Conservation (phyloP, 371 early-diverging fungal genomes). For the Mycotypha africana region DNA sequence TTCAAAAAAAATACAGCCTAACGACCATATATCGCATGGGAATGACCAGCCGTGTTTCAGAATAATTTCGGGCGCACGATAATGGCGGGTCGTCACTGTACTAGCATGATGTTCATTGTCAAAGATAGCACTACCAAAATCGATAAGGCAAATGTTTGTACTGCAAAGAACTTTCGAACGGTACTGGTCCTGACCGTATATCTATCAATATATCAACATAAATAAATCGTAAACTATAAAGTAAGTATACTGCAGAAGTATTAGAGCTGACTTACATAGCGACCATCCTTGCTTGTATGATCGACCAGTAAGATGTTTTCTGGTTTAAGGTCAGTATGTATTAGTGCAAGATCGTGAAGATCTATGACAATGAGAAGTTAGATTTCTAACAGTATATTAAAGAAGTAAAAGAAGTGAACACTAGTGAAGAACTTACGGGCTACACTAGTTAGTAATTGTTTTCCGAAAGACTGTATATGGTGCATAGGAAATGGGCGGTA, state of each 20-base stretch:
- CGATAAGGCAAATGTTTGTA: constrained; percentile 87
- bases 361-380: constrained; percentile 30
- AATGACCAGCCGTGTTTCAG: constrained; percentile 89
- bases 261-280: constrained; percentile 15
- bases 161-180: constrained; percentile 57
- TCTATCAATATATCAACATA: no score
- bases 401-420: neutral
- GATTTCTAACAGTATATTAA: no score
- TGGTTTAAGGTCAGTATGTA: constrained; percentile 95
- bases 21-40: constrained; percentile 96
- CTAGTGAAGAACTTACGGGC: constrained; percentile 48
- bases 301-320: constrained; percentile 75
- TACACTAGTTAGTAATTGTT: constrained; percentile 70
- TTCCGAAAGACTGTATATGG: constrained; percentile 82
- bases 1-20: constrained; percentile 95
- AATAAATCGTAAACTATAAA: no score
- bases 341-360: constrained; percentile 74
- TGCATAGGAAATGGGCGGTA: constrained; percentile 83
- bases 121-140: constrained; percentile 96
- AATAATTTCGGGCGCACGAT: constrained; percentile 96
- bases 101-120: constrained; percentile 88
- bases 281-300: constrained; percentile 17
- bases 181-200: no score
- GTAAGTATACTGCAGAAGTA: no score
- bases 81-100: constrained; percentile 91